Evolutionary conservation across 345 rosid species (phyloP), one percentile per base, ranked within the genome.

Genomic region (Reutealis trisperma): DNA sequence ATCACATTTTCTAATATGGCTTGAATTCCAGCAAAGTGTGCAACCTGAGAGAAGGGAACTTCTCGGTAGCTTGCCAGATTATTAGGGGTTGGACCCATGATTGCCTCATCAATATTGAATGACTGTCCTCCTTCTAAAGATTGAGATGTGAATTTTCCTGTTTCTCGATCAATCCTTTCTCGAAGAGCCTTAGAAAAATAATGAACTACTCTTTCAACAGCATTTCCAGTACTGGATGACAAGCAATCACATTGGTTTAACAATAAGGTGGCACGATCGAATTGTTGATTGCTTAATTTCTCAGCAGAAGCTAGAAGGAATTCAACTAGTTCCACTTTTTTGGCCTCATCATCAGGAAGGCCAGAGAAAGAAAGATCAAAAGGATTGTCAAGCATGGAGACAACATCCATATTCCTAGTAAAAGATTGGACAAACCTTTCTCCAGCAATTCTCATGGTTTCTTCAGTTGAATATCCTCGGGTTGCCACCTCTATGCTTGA

Each of bases 391-490:
- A 63, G 67, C 68, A 64, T 51, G 0, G 59, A 74, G 15, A 65
- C 25, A 63, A 49, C 30, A 30, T 61, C 68, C 14, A 9, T 21
- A 6, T 15, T 61, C 44, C 27, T 75, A 37, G 80, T 79, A 58
- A 74, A 72, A 42, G 82, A 75, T 49, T 64, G 81, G 41, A 86
- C 58, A 77, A 89, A 86, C 60, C 82, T 86, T 18, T 76, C 88
- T 41, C 88, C 89, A 12, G 91, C 91, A 52, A 85, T 60, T 70
- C 87, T 85, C 63, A 86, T 73, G 78, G 86, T 72, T 44, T 85
- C 87, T 78, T 85, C 88, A 8, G 83, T 60, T 1, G 90, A 86
- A 37, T 82, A 49, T 44, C 21, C 82, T 41, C 55, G 34, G 4
- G 27, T 61, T 14, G 60, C 66, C 18, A 30, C 67, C 15, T 37